A percentile compares a stretch with the other conserved stretches of the same genome.
These are phyloP conservation scores for Teunomyces tritomae DNA, from an alignment of 805 yeast species.

Conservation along the genomic window DNA sequence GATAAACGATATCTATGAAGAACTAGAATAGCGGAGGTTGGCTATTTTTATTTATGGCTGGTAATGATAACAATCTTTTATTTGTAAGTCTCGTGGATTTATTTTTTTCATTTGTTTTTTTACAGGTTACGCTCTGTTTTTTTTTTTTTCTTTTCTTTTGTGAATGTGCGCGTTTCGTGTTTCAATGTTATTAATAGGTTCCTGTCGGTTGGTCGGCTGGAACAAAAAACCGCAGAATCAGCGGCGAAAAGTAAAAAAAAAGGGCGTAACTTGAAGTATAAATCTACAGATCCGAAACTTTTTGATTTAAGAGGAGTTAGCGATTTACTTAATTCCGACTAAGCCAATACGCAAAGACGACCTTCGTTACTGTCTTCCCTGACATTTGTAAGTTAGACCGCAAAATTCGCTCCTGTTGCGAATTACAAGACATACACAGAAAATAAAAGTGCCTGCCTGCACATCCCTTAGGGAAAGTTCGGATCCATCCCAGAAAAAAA, in stretches of 20 bases:
- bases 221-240: not conserved
- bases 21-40: not conserved
- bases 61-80: not conserved
- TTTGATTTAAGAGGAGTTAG: not conserved
- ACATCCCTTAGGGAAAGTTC: not conserved
- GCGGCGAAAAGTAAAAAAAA: not conserved
- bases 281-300: not conserved
- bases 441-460: not conserved
- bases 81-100: not conserved
- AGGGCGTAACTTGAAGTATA: not conserved
- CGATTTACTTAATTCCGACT: too few relatives aligned
- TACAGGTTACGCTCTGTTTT: not conserved
- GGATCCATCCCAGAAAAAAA: not conserved
- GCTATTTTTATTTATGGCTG: conserved; percentile 1
- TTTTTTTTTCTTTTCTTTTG: not conserved
- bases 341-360: too few relatives aligned
- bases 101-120: not conserved
- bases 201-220: conserved; percentile 2
- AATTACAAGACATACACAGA: not conserved
- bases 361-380: too few relatives aligned
- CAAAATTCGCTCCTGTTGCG: not conserved
- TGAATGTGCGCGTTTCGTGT: conserved; percentile 3
- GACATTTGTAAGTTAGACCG: not conserved
- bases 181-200: conserved; percentile 3
- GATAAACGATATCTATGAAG: conserved; percentile 1